Base-by-base conservation (phyloP, 2,329 filamentous ascomycete species). In the Colletotrichum agaves region DNA sequence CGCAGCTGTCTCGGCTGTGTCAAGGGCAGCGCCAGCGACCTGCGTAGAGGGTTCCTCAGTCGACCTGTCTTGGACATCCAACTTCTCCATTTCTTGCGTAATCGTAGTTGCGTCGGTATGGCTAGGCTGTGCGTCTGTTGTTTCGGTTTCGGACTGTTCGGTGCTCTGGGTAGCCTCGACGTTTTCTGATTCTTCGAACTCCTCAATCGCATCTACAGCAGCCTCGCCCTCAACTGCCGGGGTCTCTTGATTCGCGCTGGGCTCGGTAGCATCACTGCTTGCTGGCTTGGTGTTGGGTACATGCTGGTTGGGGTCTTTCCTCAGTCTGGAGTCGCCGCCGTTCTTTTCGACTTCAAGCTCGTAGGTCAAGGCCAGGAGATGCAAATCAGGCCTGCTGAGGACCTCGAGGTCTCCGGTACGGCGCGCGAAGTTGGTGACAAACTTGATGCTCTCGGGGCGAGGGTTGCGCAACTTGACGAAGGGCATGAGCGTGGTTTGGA, bases 321-420 rank as follows among this genome's bases (percentile, higher is more conserved):
- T 86, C 78, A 98, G 75, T 67, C 94, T 87, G 91, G 93, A 97
- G 76, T 97, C 90, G 2, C 94, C 94, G n/a, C 90, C 89, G 76
- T 97, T 97, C 66, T 90, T 85, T 82, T 98, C 94, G 74, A 93
- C 92, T 74, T 98, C 95, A n/a, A 98, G 78, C 77, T 99, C 96
- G 78, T 98, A 98, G 1, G 93, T 92, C 63, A 99, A 83, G 8
- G 95, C 96, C 75, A 98, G 83, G 44, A 99, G 87, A 72, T 97
- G 92, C 69, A 98, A 83, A 88, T 99, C 96, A 1, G 94, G 92
- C 75, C 87, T 89, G 80, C 94, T 98, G 66, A 99, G 82, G 1
- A 98, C 95, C 11, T 91, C 88, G 70, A 94, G 85, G 78, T 99
- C 96, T 62, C 96, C 96, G 0, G 96, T 98, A 77, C 90, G 91